Evolutionary conservation across 176 grass and related monocot genomes (phyloP), one percentile per base, ranked within the genome.

Genomic region (Oryza glumipatula): DNA sequence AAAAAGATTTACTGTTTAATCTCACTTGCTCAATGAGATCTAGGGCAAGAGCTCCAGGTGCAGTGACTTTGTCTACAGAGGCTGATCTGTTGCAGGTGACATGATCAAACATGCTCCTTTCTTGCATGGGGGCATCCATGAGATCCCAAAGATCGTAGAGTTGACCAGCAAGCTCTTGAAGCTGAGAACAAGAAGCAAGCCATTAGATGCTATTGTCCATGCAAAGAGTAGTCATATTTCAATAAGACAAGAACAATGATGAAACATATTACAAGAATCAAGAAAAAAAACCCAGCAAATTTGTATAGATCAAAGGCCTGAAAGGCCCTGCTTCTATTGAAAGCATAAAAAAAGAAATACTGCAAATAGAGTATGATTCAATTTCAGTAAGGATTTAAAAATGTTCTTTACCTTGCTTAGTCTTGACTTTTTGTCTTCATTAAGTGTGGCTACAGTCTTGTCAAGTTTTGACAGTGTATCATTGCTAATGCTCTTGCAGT

Each of bases 71-170:
- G 82, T 96, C 90, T 63, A 94, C 94, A 73, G 78, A 94, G 74
- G 89, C 76, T 82, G 88, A 92, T 79, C 91, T 89, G 72, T 99
- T 91, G 73, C 94, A 99, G 35, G 94, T 99, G 26, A 99, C 94
- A 86, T 99, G 97, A 87, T 92, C 80, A 84, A 99, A 94, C 85
- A 94, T 86, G 35, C 48, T 87, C 85, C 88, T 88, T 90, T 99
- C 94, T 92, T 94, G 90, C 74, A 73, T 67, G 14, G 91, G 92
- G 43, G 94, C 94, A 77, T 96, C 97, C 97, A 99, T 99, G 78
- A 99, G 93, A 91, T 99, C 93, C 97, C 97, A 99, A 77, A 99
- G 91, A 88, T 99, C 97, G 82, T 87, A 91, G 21, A 99, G 97
- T 83, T 99, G 92, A 77, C 84, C 74, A 52, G 92, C 97, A 38